Base-by-base conservation (phyloP, 1,139 yeast species). In the Taiozyma onychis region DNA sequence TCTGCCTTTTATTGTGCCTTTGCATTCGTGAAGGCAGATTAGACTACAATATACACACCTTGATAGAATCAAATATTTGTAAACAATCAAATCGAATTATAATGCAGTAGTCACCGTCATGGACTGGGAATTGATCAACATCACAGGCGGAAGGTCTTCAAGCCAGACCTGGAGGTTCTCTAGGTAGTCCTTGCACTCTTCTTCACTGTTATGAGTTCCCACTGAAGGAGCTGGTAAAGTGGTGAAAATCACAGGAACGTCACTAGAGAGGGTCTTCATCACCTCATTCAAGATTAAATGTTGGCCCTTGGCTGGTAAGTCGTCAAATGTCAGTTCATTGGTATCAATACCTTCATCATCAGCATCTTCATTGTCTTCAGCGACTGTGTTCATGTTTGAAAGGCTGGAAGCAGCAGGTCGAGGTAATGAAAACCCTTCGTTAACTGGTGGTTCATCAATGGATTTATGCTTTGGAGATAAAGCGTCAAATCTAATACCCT, bases 91-190 rank as follows among this genome's bases (percentile, higher is more conserved):
- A 13, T n/a, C 28, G 21, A 11, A 14, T 58, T 71, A 88, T 55
- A 88, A 72, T 24, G 95, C 90, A 13, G 97, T 91, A 0, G 99
- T 93, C 2, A 93, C 98, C 0, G 99, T 93, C 73, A 91, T 89
- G 0, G 96, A 85, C 67, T 90, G 96, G 0, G 97, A 88, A 64
- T 93, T 91, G 50, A 93, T 75, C 54, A 93, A 68, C 63, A 93
- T 66, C 4, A 81, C 76, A 0, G 98, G 97, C 0, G 97, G 97
- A 44, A 93, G 69, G 10, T 78, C 89, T 48, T 82, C 79, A 50
- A 90, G 74, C 95, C 97, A 88, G 14, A 87, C 69, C 45, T 90
- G 86, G 51, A 93, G 72, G 57, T 85, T 85, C 51, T 82, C 82
- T 11, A 87, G 80, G 62, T 90, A 93, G 44, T 85, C 90, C 49